Base-by-base conservation (phyloP, 768 basidiomycete genomes). In the Austroboletus eburneus region DNA sequence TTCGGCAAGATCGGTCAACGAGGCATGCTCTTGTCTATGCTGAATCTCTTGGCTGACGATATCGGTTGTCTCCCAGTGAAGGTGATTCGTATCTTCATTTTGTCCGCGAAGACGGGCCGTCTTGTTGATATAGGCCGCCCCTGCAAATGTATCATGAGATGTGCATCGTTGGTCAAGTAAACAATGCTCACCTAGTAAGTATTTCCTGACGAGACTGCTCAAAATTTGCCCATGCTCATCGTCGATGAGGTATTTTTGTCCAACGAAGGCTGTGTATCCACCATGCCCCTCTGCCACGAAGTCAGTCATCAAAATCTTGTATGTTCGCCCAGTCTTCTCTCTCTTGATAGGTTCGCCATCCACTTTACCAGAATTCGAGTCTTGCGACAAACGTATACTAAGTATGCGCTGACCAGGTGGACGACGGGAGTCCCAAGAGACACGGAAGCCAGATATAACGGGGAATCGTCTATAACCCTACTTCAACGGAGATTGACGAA, bases 261-360 rank as follows among this genome's bases (percentile, higher is more conserved):
- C 81, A 54, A 79, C 80, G 25, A 95, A 70, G 3, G 83, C 74
- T 0, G 68, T 65, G 65, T 81, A 96, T 0, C 92, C 92, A 56
- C 94, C 91, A 52, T 91, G 87, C 0, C 88, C 89, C 52, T 79
- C 69, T 2, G 84, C 81, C 85, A 94, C 76, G 57, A 94, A 96
- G 78, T 57, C 91, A 72, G 7, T 27, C 17, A 89, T 91, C 27
- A 94, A 82, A 23, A 96, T 74, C 39, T 74, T 83, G 66, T 92
- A 94, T 50, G 69, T 81, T 54, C 74, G 72, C 3, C 79, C 81
- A 2, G 69, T 72, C 36, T 68, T 69, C 36, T 72, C 69, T 49
- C 75, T 77, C 57, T 71, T 69, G 55, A 93, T 72, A 17, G 71
- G 71, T 37, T 82, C 81, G 17, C 71, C 12, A 12, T 27, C 27